A percentile compares a stretch with the other conserved stretches of the same genome.
phyloP scores from a whole-genome alignment of 2,329 filamentous ascomycete species.

The Xylariaceae sp. region DNA sequence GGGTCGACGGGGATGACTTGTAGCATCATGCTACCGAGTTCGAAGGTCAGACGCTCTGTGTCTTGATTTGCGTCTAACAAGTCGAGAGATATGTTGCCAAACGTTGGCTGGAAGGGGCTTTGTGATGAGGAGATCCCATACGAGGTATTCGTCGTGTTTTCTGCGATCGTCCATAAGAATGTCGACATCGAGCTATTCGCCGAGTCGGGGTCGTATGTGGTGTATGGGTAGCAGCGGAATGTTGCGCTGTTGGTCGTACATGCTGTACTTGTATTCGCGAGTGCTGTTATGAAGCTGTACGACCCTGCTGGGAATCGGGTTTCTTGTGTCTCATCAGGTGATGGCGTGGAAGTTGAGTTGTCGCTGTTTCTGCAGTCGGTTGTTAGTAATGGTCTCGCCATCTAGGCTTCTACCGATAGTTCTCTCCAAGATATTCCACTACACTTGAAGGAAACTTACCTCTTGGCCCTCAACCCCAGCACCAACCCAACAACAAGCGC shows the following conservation, averaged over 20 bases:
- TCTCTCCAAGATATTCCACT: background rate
- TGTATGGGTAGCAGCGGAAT: slow-evolving; percentile 62
- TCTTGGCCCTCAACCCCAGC: slow-evolving; percentile 36
- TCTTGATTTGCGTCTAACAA: slow-evolving; percentile 33
- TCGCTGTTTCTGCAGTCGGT: background rate
- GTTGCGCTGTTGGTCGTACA: slow-evolving; percentile 59
- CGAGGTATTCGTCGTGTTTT: slow-evolving; percentile 23
- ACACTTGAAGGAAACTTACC: slow-evolving; percentile 26
- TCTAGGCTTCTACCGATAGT: too few species aligned
- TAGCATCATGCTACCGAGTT: background rate
- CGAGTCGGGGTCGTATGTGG: slow-evolving; percentile 40
- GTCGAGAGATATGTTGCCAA: slow-evolving; percentile 35
- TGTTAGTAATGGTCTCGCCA: too few species aligned
- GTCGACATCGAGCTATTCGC: slow-evolving; percentile 40
- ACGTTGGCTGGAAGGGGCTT: slow-evolving; percentile 56
- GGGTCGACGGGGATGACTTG: background rate
- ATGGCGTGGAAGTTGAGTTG: background rate
- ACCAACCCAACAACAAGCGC: slow-evolving; percentile 41
- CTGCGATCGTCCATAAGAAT: slow-evolving; percentile 61
- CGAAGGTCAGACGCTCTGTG: slow-evolving; percentile 57
- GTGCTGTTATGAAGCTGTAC: slow-evolving; percentile 59
- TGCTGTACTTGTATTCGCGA: slow-evolving; percentile 49
- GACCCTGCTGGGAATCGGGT: slow-evolving; percentile 57
- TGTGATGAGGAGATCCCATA: slow-evolving; percentile 55
- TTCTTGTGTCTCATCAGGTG: background rate